phyloP scores from a whole-genome alignment of 2,329 filamentous ascomycete genomes.

The Cordyceps militaris region DNA sequence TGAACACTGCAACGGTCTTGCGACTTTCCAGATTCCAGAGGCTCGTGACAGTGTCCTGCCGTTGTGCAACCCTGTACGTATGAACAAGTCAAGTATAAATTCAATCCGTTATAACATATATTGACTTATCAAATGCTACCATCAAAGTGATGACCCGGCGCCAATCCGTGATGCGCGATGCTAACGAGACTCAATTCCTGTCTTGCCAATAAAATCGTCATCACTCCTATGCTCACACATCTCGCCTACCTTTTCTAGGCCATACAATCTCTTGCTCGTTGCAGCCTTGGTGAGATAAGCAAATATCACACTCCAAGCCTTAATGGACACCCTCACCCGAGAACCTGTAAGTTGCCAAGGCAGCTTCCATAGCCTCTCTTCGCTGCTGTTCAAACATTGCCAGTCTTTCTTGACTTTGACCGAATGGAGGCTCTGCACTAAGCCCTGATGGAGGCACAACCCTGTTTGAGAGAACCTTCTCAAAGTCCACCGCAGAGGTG shows the following conservation, averaged over 20 bases:
- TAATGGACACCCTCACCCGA: not conserved
- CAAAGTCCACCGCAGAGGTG: slow-evolving; percentile 28
- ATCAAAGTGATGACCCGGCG: not conserved
- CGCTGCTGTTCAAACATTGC: not conserved
- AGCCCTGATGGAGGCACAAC: slow-evolving; percentile 9
- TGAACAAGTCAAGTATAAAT: not conserved
- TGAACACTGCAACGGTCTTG: not conserved
- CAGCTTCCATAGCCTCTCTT: not conserved
- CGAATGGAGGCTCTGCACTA: not conserved
- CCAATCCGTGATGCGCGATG: not conserved
- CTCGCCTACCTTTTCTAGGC: not conserved
- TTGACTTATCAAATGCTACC: not conserved
- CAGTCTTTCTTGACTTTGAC: not conserved
- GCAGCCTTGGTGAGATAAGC: not conserved
- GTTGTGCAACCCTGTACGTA: not conserved
- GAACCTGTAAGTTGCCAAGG: slow-evolving; percentile 17
- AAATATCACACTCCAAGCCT: not conserved
- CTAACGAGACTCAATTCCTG: not conserved
- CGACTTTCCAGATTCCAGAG: not conserved
- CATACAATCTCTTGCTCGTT: not conserved
- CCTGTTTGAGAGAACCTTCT: slow-evolving; percentile 37
- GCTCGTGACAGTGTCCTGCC: not conserved
- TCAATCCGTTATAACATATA: not conserved
- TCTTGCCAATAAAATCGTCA: not conserved
- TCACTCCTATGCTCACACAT: not conserved